Evolutionary conservation across 73 alveolate genomes (phyloP).

Genomic region (Stentor roeselii): DNA sequence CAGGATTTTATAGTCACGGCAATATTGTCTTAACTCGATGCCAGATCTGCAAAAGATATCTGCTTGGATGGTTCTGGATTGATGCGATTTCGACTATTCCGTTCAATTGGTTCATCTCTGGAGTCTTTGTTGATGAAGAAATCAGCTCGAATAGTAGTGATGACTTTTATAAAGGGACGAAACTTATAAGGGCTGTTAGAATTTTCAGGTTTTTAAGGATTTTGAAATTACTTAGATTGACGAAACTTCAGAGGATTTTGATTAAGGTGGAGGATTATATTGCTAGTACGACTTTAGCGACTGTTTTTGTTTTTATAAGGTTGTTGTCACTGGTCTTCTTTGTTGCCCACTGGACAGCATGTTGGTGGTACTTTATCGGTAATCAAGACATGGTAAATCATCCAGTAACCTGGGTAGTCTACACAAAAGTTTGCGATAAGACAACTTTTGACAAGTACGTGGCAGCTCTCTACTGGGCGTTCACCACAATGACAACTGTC

Average conservation of each 20-base stretch:
- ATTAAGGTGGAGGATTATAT: slow-evolving; percentile 11
- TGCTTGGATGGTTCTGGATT: slow-evolving; percentile 32
- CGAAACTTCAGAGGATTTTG: slow-evolving; percentile 13
- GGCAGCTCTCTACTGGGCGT: slow-evolving; percentile 69
- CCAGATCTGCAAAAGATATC: slow-evolving; percentile 11
- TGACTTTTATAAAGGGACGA: neutral
- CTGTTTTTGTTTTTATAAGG: slow-evolving; percentile 6
- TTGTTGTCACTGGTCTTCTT: neutral
- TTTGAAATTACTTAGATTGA: slow-evolving; percentile 6
- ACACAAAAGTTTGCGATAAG: neutral
- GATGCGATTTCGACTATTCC: slow-evolving; percentile 36
- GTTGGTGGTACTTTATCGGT: slow-evolving; percentile 14
- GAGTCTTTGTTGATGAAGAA: slow-evolving; percentile 12
- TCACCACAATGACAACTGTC: slow-evolving; percentile 71
- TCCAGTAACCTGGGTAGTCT: slow-evolving; percentile 1
- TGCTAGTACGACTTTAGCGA: neutral
- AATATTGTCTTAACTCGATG: slow-evolving; percentile 26
- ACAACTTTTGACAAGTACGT: slow-evolving; percentile 37
- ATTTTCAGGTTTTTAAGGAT: slow-evolving; percentile 29
- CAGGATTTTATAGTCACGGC: slow-evolving; percentile 43
- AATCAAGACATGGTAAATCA: neutral
- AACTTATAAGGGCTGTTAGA: slow-evolving; percentile 28
- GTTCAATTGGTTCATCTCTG: slow-evolving; percentile 27
- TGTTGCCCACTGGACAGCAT: slow-evolving; percentile 20
- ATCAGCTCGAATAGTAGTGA: neutral